phyloP scores from a whole-genome alignment of 1,284 basidiomycete genomes.

The Puccinia coronata region DNA sequence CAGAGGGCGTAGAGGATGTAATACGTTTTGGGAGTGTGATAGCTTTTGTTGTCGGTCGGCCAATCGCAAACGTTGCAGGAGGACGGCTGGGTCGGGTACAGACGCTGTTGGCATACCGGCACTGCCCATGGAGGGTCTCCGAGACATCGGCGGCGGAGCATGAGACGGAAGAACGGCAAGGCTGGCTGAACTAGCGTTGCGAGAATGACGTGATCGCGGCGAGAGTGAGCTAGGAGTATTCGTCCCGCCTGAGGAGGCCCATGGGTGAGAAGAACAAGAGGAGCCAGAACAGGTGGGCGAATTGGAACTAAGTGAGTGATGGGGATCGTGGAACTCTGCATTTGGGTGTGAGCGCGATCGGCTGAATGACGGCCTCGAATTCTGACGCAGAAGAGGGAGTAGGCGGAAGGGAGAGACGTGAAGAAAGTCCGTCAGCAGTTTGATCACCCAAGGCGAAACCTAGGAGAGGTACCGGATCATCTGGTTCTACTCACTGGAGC shows the following conservation, averaged over 20 bases:
- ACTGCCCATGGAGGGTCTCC: slow-evolving; percentile 10
- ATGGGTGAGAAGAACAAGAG: slow-evolving; percentile 26
- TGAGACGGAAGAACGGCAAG: slow-evolving; percentile 9
- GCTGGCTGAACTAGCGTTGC: slow-evolving; percentile 29
- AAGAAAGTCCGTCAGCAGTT: neutral
- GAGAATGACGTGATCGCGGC: slow-evolving; percentile 22
- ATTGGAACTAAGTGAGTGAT: slow-evolving; percentile 5
- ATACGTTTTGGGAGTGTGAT: slow-evolving; percentile 8
- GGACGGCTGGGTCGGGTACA: slow-evolving; percentile 19
- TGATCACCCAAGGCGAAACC: neutral
- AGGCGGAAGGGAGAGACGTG: neutral
- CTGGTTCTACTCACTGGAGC: neutral
- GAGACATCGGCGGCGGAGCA: slow-evolving; percentile 3
- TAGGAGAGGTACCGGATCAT: too few relatives aligned
- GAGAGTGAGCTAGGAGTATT: slow-evolving; percentile 23
- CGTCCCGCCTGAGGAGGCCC: slow-evolving; percentile 25
- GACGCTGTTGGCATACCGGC: neutral
- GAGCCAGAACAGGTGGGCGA: slow-evolving; percentile 31
- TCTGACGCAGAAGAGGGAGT: neutral
- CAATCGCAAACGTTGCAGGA: slow-evolving; percentile 28
- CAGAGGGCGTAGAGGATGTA: slow-evolving; percentile 15
- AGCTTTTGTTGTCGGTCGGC: slow-evolving; percentile 30
- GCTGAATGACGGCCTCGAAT: slow-evolving; percentile 12
- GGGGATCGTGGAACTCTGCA: slow-evolving; percentile 9
- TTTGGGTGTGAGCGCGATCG: slow-evolving; percentile 29